Conservation (phyloP, 1,139 yeast genomes). For the Groenewaldozyma sp. region DNA sequence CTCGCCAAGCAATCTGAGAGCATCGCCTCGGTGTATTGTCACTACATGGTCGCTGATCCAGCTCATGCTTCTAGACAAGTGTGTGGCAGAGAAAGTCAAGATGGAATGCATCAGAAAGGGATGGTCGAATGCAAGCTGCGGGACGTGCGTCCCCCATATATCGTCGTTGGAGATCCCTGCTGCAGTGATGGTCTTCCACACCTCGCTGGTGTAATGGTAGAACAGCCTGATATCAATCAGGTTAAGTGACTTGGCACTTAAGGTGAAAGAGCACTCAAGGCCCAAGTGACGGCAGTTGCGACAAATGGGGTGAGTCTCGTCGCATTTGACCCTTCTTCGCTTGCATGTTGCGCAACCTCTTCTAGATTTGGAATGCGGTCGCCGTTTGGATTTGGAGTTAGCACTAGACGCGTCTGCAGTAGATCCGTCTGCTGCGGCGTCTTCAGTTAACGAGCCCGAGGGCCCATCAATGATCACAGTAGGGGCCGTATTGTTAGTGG, state of each 20-base stretch:
- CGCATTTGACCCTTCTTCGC: constrained; percentile 83
- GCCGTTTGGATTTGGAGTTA: constrained; percentile 21
- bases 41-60: constrained; percentile 71
- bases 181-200: constrained; percentile 77
- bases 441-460: too few relatives aligned
- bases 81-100: constrained; percentile 86
- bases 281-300: constrained; percentile 70
- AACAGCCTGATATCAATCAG: constrained; percentile 70
- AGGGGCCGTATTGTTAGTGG: too few relatives aligned
- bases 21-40: constrained; percentile 81
- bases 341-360: constrained; percentile 88
- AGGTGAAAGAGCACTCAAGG: constrained; percentile 45
- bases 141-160: constrained; percentile 83
- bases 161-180: constrained; percentile 84
- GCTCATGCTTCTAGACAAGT: constrained; percentile 50
- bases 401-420: too few relatives aligned
- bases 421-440: too few relatives aligned
- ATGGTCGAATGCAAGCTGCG: constrained; percentile 76
- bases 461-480: neutral
- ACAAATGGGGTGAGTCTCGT: constrained; percentile 75
- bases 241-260: constrained; percentile 39
- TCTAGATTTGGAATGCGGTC: constrained; percentile 70
- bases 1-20: constrained; percentile 66
- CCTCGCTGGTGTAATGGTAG: constrained; percentile 80
- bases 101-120: constrained; percentile 90